Percentiles rank a stretch among this genome's conserved stretches.
Evolutionary conservation across 2,329 filamentous ascomycete species (phyloP).

Genomic region (Acrodontium crateriforme): DNA sequence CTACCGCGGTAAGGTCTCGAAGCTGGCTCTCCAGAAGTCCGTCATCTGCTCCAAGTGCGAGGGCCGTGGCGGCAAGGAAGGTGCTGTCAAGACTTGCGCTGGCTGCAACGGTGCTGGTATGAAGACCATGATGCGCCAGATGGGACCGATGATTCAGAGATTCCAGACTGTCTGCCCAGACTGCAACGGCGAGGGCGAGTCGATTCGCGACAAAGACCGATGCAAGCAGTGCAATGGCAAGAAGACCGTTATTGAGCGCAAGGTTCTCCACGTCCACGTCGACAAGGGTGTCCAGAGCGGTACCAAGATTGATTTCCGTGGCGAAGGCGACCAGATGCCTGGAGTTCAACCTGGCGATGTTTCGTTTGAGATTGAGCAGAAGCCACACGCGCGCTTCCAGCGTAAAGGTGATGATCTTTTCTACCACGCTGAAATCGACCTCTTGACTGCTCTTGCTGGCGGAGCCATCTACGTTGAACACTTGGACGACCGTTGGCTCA

Average conservation of each 20-base stretch:
- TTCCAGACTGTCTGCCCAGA: conserved; percentile 99
- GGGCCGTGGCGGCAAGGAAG: conserved; percentile 90
- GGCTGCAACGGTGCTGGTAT: conserved; percentile 91
- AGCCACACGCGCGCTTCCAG: conserved; percentile 91
- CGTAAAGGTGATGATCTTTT: conserved; percentile 93
- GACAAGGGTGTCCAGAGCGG: conserved; percentile 87
- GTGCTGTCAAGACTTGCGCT: conserved; percentile 83
- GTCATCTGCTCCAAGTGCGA: conserved; percentile 93
- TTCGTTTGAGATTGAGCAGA: conserved; percentile 97
- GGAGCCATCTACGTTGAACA: conserved; percentile 89
- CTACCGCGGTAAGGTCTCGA: conserved; percentile 95
- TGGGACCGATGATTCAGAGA: conserved; percentile 99
- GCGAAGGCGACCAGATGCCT: conserved; percentile 91
- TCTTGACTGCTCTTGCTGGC: conserved; percentile 85
- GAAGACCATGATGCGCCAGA: conserved; percentile 99
- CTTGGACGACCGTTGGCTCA: conserved; percentile 92
- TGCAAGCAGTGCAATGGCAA: conserved; percentile 95
- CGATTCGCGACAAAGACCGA: conserved; percentile 89
- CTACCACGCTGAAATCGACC: conserved; percentile 88
- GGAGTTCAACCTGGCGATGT: conserved; percentile 91
- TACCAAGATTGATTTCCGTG: conserved; percentile 92
- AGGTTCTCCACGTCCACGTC: conserved; percentile 95
- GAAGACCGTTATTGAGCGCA: conserved; percentile 95
- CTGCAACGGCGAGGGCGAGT: conserved; percentile 94
- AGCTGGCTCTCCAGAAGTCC: conserved; percentile 91